Base-by-base conservation (phyloP, 1,139 yeast genomes). In the Geotrichum aggregatum region DNA sequence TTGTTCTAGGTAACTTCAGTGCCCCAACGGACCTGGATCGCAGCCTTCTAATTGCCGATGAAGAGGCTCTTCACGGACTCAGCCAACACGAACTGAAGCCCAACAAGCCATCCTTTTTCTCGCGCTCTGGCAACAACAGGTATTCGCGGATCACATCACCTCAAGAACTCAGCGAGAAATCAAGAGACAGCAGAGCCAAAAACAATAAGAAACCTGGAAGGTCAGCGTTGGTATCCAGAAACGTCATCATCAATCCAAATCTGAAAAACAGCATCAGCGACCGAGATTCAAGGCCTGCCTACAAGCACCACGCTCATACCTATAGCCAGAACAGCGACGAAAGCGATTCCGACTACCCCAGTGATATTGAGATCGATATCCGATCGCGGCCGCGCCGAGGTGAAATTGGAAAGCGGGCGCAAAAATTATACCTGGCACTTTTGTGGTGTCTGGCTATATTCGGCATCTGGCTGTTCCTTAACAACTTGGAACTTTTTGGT, bases 41-140 rank as follows among this genome's bases (percentile, higher is more conserved):
- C 3, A 60, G 61, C 41, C 57, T 64, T 39, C 56, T 64, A n/a
- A 43, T 59, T 19, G 65, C 63, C 3, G 67, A 63, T 53, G 65
- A 63, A 31, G 64, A 61, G 24, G 62, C 58, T 16, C 52, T 62
- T 11, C 43, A 58, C 40, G 26, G 22, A 2, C 24, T 36, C 41
- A 36, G 57, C 49, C 19, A 49, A 11, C 16, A 33, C 8, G 28
- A 24, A 24, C 5, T 24, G 8, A 5, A 24, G 8, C 5, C 50
- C 49, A 38, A 49, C 43, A 16, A 50, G 43, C 5, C 46, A 49
- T 11, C 40, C 44, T 21, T 24, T 8, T 24, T 24, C 8, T 24
- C 28, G 5, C 28, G 28, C 28, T 24, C 8, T 24, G 28, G 28
- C 28, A 5, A 24, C 28, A 24, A 24, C 28, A 24, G 28, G 8